Conservation (phyloP, 1,139 yeast species). For the Kodamaea alishanica region DNA sequence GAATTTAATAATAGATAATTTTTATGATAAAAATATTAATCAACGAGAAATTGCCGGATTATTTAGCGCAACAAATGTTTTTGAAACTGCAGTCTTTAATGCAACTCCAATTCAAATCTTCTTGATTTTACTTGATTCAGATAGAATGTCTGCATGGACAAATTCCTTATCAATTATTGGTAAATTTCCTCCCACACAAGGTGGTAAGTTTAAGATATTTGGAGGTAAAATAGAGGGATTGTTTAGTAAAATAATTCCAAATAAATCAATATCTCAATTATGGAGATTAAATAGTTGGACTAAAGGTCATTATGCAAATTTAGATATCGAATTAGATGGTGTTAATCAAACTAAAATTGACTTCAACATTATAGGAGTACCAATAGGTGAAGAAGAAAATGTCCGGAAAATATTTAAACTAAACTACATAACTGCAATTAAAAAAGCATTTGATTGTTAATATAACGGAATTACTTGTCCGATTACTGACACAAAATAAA, state of each 20-base stretch:
- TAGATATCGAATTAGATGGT: not conserved
- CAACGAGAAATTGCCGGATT: not conserved
- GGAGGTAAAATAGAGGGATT: conserved; percentile 2
- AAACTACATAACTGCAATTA: conserved; percentile 4
- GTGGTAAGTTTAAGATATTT: conserved; percentile 4
- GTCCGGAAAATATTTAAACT: not conserved
- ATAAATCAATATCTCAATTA: not conserved
- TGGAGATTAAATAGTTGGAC: conserved; percentile 3
- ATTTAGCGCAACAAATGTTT: not conserved
- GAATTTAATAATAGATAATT: not conserved
- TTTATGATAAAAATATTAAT: not conserved
- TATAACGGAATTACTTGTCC: not conserved
- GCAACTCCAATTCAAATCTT: not conserved
- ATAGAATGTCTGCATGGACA: conserved; percentile 4
- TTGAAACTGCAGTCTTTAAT: not conserved
- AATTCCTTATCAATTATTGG: conserved; percentile 3
- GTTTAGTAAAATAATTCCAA: not conserved
- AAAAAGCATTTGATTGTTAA: conserved; percentile 5
- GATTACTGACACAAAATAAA: too few relatives aligned
- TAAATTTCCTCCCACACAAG: conserved; percentile 3
- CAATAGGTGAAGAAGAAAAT: conserved; percentile 3
- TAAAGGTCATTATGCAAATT: conserved; percentile 4
- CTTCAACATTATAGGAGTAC: conserved; percentile 4
- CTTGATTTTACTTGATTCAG: conserved; percentile 1
- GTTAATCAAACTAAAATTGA: not conserved